phyloP scores from a whole-genome alignment of 345 rosid species.

The Isatis tinctoria region DNA sequence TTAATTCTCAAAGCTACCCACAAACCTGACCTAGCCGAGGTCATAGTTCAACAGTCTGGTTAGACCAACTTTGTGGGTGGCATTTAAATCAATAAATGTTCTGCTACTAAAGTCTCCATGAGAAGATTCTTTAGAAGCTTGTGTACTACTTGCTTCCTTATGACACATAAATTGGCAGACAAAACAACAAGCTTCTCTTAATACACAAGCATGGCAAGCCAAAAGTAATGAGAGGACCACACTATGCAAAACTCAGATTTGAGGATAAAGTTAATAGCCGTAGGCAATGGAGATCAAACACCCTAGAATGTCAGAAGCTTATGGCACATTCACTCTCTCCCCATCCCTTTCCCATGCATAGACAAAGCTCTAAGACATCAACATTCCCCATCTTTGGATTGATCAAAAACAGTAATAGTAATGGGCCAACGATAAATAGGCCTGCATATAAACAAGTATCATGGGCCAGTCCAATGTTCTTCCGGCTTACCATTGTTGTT shows the following conservation, averaged over 20 bases:
- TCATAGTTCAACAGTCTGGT: too few species aligned
- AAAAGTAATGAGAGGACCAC: slow-evolving; percentile 34
- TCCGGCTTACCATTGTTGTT: background rate
- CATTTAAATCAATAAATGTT: slow-evolving; percentile 28
- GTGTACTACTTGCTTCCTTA: background rate
- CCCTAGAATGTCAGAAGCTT: slow-evolving; percentile 10
- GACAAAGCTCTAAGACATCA: slow-evolving; percentile 14
- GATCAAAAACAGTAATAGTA: background rate
- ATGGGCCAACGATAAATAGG: slow-evolving; percentile 7
- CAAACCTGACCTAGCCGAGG: too few species aligned
- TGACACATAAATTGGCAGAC: slow-evolving; percentile 11
- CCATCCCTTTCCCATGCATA: slow-evolving; percentile 36
- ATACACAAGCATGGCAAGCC: slow-evolving; percentile 26
- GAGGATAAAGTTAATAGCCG: slow-evolving; percentile 11
- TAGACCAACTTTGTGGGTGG: slow-evolving; percentile 31
- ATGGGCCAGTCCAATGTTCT: slow-evolving; percentile 12
- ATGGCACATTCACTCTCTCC: slow-evolving; percentile 19
- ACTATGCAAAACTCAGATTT: background rate
- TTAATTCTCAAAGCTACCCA: too few species aligned
- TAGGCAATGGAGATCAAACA: slow-evolving; percentile 18
- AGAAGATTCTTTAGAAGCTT: slow-evolving; percentile 15
- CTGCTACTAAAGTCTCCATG: slow-evolving; percentile 6
- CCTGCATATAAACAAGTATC: background rate
- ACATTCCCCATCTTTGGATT: slow-evolving; percentile 12
- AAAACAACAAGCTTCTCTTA: slow-evolving; percentile 20